Evolutionary conservation across 1,284 basidiomycete genomes (phyloP), one percentile per base, ranked within the genome.

Genomic region (Leccinum pallidistipes): DNA sequence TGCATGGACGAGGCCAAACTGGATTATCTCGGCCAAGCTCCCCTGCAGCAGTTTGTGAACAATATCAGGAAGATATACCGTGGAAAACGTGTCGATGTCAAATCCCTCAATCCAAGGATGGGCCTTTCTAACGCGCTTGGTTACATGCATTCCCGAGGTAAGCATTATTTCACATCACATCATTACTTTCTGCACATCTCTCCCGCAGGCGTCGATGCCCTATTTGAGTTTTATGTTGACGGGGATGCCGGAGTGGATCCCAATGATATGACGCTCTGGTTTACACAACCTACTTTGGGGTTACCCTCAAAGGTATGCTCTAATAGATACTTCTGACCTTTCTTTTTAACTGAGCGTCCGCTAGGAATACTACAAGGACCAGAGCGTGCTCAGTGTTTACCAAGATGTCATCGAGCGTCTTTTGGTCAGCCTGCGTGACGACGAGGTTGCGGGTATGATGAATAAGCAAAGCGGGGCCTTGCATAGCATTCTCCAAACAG

Each of bases 191-290:
- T 55, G 18, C 32, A 59, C n/a, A 57, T 54, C 56, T 56, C 12
- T 58, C 53, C 64, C 45, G 43, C 58, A 95, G 92, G 86, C 56
- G 83, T 98, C 62, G 82, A 83, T 40, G 88, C 86, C 0, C 78
- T 99, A 18, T 94, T 98, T 71, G 79, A 84, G 12, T 87, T 93
- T 66, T 81, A 78, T 31, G 83, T 97, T 62, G 95, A 97, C 61
- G 96, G 97, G 47, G 95, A 98, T 69, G 87, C 90, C 36, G 94
- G 91, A 27, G 81, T 86, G n/a, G 93, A 98, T 71, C 95, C 97
- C 0, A 91, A 95, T 67, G 77, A 83, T 52, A 94, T 97, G 85
- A 85, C 87, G 0, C 81, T 96, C 16, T 95, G 90, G 88, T 87
- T 98, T 70, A 88, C 84, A 66, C 96, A 98, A 71, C 85, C 91